Evolutionary conservation across 352 stramenopile species (phyloP).

Genomic region (Pythium myriotylum): DNA sequence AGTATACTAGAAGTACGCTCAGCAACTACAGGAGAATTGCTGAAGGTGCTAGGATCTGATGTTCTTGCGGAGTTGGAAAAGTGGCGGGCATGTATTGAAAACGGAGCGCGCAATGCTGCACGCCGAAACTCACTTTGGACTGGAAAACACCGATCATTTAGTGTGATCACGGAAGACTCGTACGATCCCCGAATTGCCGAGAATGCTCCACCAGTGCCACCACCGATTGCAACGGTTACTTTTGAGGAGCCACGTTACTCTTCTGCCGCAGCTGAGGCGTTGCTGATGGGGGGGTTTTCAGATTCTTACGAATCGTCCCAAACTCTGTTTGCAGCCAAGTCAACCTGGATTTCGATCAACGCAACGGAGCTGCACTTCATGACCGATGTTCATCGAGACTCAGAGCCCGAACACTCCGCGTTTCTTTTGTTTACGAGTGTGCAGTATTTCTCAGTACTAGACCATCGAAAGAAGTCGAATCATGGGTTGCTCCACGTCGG

Average conservation of each 20-base stretch:
- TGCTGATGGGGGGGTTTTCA: conserved; percentile 73
- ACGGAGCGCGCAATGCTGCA: conserved; percentile 42
- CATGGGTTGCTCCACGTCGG: conserved; percentile 81
- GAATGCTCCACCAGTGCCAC: conserved; percentile 7
- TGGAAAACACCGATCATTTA: conserved; percentile 15
- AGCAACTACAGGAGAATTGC: conserved; percentile 37
- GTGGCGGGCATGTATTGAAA: conserved; percentile 76
- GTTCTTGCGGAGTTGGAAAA: conserved; percentile 59
- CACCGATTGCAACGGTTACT: not conserved
- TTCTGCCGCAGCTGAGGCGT: conserved; percentile 36
- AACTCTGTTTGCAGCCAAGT: conserved; percentile 53
- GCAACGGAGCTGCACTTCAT: conserved; percentile 58
- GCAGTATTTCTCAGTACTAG: conserved; percentile 59
- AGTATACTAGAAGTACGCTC: conserved; percentile 68
- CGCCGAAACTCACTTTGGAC: conserved; percentile 19
- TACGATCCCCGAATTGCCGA: conserved; percentile 41
- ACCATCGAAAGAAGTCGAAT: conserved; percentile 73
- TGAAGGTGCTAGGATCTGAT: conserved; percentile 72
- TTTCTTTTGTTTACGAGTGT: conserved; percentile 66
- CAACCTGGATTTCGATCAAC: conserved; percentile 77
- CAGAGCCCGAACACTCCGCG: conserved; percentile 56
- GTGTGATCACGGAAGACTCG: conserved; percentile 19
- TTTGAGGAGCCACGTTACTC: conserved; percentile 28
- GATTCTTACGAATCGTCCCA: conserved; percentile 58
- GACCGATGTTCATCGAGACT: conserved; percentile 70